Evolutionary conservation across 805 yeast species (phyloP), one percentile per base, ranked within the genome.

Genomic region (Yarrowia sp.): DNA sequence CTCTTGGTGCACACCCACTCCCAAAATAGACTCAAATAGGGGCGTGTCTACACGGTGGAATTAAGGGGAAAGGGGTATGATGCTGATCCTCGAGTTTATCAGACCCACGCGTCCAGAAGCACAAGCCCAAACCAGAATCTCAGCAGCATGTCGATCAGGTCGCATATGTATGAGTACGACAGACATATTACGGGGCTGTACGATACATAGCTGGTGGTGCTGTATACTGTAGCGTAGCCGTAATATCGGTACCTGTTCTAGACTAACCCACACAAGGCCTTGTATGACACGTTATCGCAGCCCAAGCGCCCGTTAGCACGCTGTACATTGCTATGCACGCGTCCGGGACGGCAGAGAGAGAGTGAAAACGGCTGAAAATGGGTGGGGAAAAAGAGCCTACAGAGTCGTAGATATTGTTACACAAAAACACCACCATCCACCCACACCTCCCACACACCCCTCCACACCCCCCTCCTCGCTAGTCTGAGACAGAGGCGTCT

Each of bases 401-500:
- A 22, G 28, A 22, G n/a, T n/a, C n/a, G n/a, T 5, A 22, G 28
- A 3, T 22, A 22, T 22, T 3, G 28, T 5, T 5, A 22, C 28
- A 22, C 28, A 22, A 22, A 22, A 35, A 9, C 38, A 8, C 38
- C 33, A 1, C 48, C 28, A 15, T 4, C 3, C 5, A 13, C 17
- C 48, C 45, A 4, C 45, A 4, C 31, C 14, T 42, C 31, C 14
- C 13, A 4, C 4, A 11, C 7, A 22, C 36, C 51, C 22, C 1
- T 9, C 48, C 18, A 5, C 51, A 13, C 15, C 15, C 32, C 13
- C n/a, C 38, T 28, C 28, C 38, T 28, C 17, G 41, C 51, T 45
- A 31, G 55, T 47, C 55, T 48, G 55, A 48, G 55, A 48, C 55
- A 48, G 55, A 48, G 55, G 55, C 55, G 55, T 48, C 55, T 48